Evolutionary conservation across 2,329 filamentous ascomycete species (phyloP).

Genomic region (Cladophialophora carrionii): DNA sequence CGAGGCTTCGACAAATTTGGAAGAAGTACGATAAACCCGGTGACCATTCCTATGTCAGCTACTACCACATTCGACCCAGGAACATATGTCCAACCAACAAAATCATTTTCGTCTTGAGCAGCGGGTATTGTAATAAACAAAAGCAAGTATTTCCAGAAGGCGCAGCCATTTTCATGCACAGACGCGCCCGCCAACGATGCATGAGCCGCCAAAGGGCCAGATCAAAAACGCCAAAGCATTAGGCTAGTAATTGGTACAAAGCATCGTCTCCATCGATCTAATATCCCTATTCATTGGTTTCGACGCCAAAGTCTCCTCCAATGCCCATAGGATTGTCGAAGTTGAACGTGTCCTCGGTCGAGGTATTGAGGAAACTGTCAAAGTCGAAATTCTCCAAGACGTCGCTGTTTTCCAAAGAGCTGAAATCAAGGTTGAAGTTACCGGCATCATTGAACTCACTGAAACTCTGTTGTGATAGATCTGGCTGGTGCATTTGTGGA

Average conservation of each 20-base stretch:
- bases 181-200: conserved; percentile 26
- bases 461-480: conserved; percentile 34
- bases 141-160: conserved; percentile 19
- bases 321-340: conserved; percentile 50
- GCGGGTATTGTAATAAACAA: conserved; percentile 34
- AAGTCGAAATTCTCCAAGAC: conserved; percentile 64
- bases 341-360: conserved; percentile 51
- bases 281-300: conserved; percentile 31
- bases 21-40: conserved; percentile 17
- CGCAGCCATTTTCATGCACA: conserved; percentile 20
- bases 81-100: conserved; percentile 35
- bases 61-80: conserved; percentile 29
- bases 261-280: conserved; percentile 2
- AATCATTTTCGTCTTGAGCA: conserved; percentile 37
- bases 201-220: conserved; percentile 11
- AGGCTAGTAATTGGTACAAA: conserved; percentile 33
- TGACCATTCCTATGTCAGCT: conserved; percentile 22
- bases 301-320: conserved; percentile 45
- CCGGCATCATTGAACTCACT: conserved; percentile 30
- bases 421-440: conserved; percentile 44
- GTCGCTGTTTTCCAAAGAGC: conserved; percentile 51
- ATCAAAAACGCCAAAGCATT: conserved; percentile 30
- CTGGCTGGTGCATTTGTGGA: conserved; percentile 38
- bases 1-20: neutral
- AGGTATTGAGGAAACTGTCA: conserved; percentile 66